Evolutionary conservation across 257 asterid species (phyloP).

Genomic region (Nyctanthes arbortristis): DNA sequence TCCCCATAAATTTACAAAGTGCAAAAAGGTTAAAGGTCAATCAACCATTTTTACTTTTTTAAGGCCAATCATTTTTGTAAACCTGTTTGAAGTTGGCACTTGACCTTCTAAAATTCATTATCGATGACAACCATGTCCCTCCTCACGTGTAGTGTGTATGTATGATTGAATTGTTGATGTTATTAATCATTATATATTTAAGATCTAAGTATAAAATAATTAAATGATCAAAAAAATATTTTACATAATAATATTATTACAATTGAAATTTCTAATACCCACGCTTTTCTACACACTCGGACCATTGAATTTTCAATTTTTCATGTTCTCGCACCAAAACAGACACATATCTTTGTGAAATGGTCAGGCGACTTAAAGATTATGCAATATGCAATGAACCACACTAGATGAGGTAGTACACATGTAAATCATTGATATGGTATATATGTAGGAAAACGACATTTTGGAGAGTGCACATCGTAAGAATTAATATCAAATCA

Average conservation of each 20-base stretch:
- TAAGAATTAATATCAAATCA: too few relatives aligned
- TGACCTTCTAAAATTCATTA: conserved; percentile 14
- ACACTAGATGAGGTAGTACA: too few relatives aligned
- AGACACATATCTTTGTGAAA: too few relatives aligned
- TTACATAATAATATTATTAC: background rate
- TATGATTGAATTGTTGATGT: background rate
- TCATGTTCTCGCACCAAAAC: too few relatives aligned
- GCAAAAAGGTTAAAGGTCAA: background rate
- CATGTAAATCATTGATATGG: too few relatives aligned
- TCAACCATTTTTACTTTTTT: background rate
- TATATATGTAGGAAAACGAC: too few relatives aligned
- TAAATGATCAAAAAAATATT: background rate
- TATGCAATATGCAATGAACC: too few relatives aligned
- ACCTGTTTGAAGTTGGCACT: background rate
- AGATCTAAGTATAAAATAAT: background rate
- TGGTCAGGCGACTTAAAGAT: too few relatives aligned
- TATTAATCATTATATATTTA: conserved; percentile 21
- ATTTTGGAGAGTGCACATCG: too few relatives aligned
- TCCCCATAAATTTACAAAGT: background rate
- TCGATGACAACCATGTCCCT: conserved; percentile 32
- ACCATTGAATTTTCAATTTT: too few relatives aligned
- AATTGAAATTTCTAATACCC: background rate
- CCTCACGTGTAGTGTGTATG: conserved; percentile 28
- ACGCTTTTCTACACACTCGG: too few relatives aligned
- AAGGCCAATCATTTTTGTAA: background rate